These are phyloP conservation scores for Boletus tylopilopsis DNA, from an alignment of 768 basidiomycete genomes.

Conservation along the genomic window DNA sequence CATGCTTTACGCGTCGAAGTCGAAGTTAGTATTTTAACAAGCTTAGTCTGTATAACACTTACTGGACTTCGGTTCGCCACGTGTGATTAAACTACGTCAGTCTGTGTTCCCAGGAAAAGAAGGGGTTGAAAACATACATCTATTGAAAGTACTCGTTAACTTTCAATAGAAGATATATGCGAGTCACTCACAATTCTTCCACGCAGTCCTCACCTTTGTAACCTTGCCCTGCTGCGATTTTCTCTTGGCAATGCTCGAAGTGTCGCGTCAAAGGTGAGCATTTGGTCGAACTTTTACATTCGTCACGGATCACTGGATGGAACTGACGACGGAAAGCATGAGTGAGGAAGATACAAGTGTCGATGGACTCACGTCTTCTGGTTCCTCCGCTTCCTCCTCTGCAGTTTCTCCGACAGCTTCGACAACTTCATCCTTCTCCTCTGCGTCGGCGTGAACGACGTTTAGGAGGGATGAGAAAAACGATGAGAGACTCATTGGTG, in stretches of 20 bases:
- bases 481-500: constrained; percentile 39
- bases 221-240: constrained; percentile 76
- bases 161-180: background rate
- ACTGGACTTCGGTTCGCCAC: constrained; percentile 57
- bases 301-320: constrained; percentile 69
- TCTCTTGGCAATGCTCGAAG: constrained; percentile 89
- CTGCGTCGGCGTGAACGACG: constrained; percentile 41
- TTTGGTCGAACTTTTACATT: constrained; percentile 62
- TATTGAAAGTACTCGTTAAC: constrained; percentile 3
- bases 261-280: constrained; percentile 73
- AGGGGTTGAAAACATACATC: constrained; percentile 21
- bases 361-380: constrained; percentile 69
- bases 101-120: background rate
- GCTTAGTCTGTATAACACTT: constrained; percentile 29
- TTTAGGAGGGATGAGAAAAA: constrained; percentile 43
- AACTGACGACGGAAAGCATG: constrained; percentile 38
- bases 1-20: constrained; percentile 45
- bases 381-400: constrained; percentile 58
- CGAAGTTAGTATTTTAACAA: constrained; percentile 3
- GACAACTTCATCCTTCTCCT: constrained; percentile 21
- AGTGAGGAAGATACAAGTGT: background rate
- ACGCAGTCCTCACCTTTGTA: constrained; percentile 92
- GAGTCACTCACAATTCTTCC: constrained; percentile 72
- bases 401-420: constrained; percentile 41
- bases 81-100: constrained; percentile 7